Conservation (phyloP, 225 moss, liverwort and hornwort genomes). For the Ulota crispa region DNA sequence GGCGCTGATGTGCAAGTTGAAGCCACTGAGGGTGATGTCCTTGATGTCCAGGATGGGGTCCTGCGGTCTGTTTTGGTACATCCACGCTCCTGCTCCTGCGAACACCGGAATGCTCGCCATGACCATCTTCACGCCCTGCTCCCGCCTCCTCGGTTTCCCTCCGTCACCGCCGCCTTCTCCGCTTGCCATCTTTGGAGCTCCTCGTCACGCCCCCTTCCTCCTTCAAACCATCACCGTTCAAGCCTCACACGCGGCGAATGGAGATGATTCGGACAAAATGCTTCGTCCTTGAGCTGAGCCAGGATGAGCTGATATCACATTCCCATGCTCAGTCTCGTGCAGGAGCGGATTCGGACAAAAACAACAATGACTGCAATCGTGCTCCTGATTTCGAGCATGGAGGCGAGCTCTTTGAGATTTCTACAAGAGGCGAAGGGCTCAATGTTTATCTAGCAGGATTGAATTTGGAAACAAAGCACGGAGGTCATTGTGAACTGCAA, state of each 20-base stretch:
- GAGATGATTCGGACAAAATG: too few relatives aligned
- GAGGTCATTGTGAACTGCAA: background rate
- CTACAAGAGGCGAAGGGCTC: background rate
- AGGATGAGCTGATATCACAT: too few relatives aligned
- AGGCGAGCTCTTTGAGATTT: background rate
- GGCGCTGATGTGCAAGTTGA: slow-evolving; percentile 31
- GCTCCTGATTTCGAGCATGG: background rate
- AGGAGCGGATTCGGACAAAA: background rate
- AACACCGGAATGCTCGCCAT: slow-evolving; percentile 23
- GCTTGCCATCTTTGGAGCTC: slow-evolving; percentile 7
- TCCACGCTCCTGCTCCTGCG: slow-evolving; percentile 3
- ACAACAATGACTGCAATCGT: background rate
- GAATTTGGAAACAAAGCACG: background rate
- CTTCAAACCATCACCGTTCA: too few relatives aligned
- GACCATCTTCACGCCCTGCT: background rate
- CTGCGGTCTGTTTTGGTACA: slow-evolving; percentile 26
- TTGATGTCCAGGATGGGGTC: slow-evolving; percentile 38
- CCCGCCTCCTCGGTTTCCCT: slow-evolving; percentile 1
- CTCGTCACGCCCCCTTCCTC: too few relatives aligned
- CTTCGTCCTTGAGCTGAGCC: too few relatives aligned
- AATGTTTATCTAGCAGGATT: background rate
- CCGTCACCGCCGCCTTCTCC: slow-evolving; percentile 14
- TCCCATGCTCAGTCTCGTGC: too few relatives aligned
- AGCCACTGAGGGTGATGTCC: slow-evolving; percentile 27
- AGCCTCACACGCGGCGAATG: too few relatives aligned